Evolutionary conservation across 2,329 filamentous ascomycete species (phyloP).

Genomic region (Arachnopeziza araneosa): DNA sequence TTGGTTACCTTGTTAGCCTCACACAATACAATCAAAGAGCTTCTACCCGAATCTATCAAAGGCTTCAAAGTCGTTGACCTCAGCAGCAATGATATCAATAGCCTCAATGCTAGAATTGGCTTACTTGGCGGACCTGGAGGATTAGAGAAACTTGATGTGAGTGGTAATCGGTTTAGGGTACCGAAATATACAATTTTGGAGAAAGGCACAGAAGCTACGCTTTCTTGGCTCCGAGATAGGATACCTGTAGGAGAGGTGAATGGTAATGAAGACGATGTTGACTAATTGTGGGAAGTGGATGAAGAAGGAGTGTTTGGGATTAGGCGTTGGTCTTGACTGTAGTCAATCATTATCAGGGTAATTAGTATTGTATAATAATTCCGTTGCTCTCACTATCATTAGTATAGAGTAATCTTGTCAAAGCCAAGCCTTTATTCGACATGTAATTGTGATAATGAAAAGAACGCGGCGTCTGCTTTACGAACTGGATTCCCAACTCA

Average conservation of each 20-base stretch:
- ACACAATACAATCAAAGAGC: constrained; percentile 72
- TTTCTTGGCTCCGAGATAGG: constrained; percentile 74
- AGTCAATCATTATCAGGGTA: background rate
- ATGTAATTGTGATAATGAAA: too few species aligned
- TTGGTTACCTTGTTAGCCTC: constrained; percentile 66
- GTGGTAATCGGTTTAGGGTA: constrained; percentile 82
- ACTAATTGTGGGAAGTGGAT: constrained; percentile 10
- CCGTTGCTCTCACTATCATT: background rate
- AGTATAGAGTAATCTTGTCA: background rate
- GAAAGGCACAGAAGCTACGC: constrained; percentile 77
- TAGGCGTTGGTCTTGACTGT: background rate
- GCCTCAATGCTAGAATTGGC: constrained; percentile 74
- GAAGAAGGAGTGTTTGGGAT: background rate
- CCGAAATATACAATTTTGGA: constrained; percentile 79
- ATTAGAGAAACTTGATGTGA: constrained; percentile 65
- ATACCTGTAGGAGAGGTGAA: constrained; percentile 50
- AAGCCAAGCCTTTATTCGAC: background rate
- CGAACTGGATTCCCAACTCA: too few species aligned
- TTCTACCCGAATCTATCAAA: constrained; percentile 66
- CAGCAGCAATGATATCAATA: constrained; percentile 79
- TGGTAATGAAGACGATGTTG: constrained; percentile 20
- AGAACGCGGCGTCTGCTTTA: too few species aligned
- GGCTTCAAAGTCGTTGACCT: constrained; percentile 75
- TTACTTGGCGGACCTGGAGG: constrained; percentile 59
- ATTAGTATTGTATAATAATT: background rate